These are phyloP conservation scores for Xerocomus amazonicus DNA, from an alignment of 1,284 basidiomycete species.

Conservation along the genomic window DNA sequence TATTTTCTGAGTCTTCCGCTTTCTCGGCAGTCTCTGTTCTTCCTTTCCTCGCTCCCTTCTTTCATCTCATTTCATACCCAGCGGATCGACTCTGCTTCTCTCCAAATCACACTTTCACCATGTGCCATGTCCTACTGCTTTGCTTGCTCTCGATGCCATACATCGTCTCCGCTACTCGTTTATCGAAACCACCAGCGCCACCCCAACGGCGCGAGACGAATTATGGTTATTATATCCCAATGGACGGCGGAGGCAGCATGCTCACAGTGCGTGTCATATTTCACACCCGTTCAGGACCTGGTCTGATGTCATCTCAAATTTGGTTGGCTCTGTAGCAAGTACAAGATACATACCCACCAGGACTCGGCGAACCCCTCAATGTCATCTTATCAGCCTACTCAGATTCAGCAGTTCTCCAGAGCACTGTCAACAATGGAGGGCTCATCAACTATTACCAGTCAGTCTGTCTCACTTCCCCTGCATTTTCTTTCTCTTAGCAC, in stretches of 20 bases:
- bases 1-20: neutral
- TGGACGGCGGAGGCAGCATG: constrained; percentile 41
- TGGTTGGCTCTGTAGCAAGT: constrained; percentile 41
- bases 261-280: constrained; percentile 40
- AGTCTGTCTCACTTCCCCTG: constrained; percentile 22
- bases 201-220: constrained; percentile 23
- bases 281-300: neutral
- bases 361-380: constrained; percentile 89
- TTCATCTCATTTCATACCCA: neutral
- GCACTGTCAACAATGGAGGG: constrained; percentile 63
- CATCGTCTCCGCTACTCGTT: constrained; percentile 5
- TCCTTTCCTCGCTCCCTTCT: neutral
- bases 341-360: constrained; percentile 62
- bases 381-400: constrained; percentile 82
- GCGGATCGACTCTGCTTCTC: neutral
- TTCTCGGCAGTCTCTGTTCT: neutral
- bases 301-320: neutral
- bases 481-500: constrained; percentile 1
- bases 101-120: constrained; percentile 5
- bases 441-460: constrained; percentile 76
- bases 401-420: constrained; percentile 66
- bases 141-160: constrained; percentile 11
- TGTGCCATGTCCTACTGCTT: neutral
- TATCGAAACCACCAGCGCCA: constrained; percentile 3
- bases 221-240: constrained; percentile 46